phyloP scores from a whole-genome alignment of 495 filamentous ascomycete genomes.

The Hypomontagnella monticulosa region DNA sequence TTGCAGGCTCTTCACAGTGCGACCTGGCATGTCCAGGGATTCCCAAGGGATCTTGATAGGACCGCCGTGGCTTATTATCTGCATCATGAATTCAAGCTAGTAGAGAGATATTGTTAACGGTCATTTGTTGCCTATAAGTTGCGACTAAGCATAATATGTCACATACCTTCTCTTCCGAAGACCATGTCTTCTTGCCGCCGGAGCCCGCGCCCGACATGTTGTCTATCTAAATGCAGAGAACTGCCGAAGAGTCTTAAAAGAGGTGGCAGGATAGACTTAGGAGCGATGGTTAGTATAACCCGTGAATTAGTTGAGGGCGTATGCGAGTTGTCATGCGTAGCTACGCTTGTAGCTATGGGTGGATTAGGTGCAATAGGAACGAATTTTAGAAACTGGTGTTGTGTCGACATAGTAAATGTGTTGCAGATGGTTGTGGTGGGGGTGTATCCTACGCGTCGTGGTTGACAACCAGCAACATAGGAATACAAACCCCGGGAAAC shows the following conservation, averaged over 20 bases:
- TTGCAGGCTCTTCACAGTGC: slow-evolving; percentile 37
- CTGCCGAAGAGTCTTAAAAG: neutral
- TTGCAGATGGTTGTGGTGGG: neutral
- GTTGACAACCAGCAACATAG: no score
- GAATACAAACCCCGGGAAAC: no score
- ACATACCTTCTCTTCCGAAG: slow-evolving; percentile 51
- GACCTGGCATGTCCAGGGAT: slow-evolving; percentile 33
- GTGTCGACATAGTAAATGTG: neutral
- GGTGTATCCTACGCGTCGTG: no score
- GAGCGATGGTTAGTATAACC: neutral
- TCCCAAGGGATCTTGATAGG: slow-evolving; percentile 14
- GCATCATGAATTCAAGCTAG: slow-evolving; percentile 48
- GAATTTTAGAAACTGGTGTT: neutral
- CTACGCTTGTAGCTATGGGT: no score
- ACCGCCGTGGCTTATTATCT: slow-evolving; percentile 32
- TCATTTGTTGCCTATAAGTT: neutral
- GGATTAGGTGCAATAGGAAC: neutral
- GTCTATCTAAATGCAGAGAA: neutral
- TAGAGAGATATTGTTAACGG: neutral
- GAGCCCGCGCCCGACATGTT: slow-evolving; percentile 6
- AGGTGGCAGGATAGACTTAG: neutral
- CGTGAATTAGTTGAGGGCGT: neutral
- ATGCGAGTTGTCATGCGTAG: neutral
- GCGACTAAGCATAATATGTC: neutral
- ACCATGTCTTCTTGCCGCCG: slow-evolving; percentile 35